Evolutionary conservation across 148 eudicot species (phyloP), one percentile per base, ranked within the genome.

Genomic region (Rhododendron griersonianum): DNA sequence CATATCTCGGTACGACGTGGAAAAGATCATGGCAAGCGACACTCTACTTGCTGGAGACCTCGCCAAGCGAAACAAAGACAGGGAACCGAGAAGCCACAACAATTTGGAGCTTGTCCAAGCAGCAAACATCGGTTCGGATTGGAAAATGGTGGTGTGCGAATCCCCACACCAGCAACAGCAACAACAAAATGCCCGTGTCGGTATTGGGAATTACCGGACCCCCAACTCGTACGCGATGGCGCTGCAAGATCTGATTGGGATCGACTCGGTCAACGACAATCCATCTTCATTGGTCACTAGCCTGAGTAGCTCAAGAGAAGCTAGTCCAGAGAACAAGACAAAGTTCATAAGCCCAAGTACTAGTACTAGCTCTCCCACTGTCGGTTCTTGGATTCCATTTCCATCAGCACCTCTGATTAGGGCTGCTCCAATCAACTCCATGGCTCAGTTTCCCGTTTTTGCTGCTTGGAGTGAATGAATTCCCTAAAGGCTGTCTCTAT

Each of bases 291-390:
- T 94, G 80, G 93, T 93, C 2, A 91, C 99, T 1, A 95, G 98
- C 85, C 85, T 93, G 89, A 86, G 92, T 84, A 94, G 95, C 87
- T 94, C 98, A 14, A 95, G 98, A 69, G 98, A 96, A 87, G 96
- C 88, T 23, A 93, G 96, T 79, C 99, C 95, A 0, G 84, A 78
- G 25, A 78, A 78, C 48, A 44, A 78, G 81, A 44, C 81, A 10
- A 78, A 44, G 7, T 39, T 78, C 81, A 2, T 41, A 10, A 41
- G 48, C 50, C 80, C 80, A 19, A 69, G 37, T 28, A 69, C 16
- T 13, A 69, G 37, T 69, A 4, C 39, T 71, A 71, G 37, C 30
- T 1, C 53, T 78, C 14, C 50, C 14, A 78, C 81, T 9, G 51
- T 78, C 53, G 23, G 10, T 23, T 78, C 81, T 78, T 78, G 81